Evolutionary conservation across 2,329 filamentous ascomycete species (phyloP), one percentile per base, ranked within the genome.

Genomic region (Colletotrichum sojae): DNA sequence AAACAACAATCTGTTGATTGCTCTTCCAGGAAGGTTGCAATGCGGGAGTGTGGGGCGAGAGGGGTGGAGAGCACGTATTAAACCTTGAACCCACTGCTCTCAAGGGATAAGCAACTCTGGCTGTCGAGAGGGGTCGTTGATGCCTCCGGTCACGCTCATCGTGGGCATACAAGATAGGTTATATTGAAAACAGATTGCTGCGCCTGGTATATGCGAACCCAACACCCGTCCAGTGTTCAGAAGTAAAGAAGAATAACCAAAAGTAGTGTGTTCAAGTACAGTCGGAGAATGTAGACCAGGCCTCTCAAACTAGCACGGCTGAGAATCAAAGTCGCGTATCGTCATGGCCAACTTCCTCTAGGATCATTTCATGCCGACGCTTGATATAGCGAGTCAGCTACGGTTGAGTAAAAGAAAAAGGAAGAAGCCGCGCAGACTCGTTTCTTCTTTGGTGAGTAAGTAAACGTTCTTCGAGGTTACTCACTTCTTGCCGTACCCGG

Each of bases 401-500:
- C n/a, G n/a, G n/a, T n/a, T n/a, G n/a, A n/a, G n/a, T n/a, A n/a
- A n/a, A n/a, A n/a, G n/a, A n/a, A n/a, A n/a, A n/a, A n/a, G n/a
- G n/a, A n/a, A n/a, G n/a, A n/a, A n/a, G n/a, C n/a, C n/a, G n/a
- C n/a, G n/a, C n/a, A n/a, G n/a, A n/a, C n/a, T n/a, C n/a, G 15
- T 39, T 16, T 39, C 54, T 18, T 25, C 36, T 13, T 6, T 36
- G 13, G 16, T 40, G 31, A 36, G 10, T 36, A 36, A 56, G 31
- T 39, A 49, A 27, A 40, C 18, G 48, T 59, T 51, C 56, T 59
- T 43, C 46, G 52, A 15, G 15, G 16, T 36, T 22, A 18, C 53
- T 43, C 40, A 63, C 61, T 61, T 69, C 51, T 66, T 69, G 43
- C 67, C 67, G 51, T 69, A 69, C 36, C 67, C 67, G 45, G 62